Base-by-base conservation (phyloP, 83 land plant species). In the Isoetes engelmannii region DNA sequence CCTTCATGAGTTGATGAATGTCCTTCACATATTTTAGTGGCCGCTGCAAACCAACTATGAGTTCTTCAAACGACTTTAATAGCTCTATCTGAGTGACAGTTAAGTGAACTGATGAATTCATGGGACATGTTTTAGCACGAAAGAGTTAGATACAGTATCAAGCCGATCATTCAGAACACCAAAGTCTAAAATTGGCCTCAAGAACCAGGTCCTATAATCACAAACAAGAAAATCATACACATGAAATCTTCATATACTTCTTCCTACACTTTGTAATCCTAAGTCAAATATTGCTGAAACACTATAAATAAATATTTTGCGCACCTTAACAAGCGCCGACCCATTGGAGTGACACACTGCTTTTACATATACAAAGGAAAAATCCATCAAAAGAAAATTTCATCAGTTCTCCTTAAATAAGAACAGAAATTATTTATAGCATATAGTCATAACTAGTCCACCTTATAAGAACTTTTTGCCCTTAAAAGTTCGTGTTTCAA, bases 271-370 rank as follows among this genome's bases (percentile, higher is more conserved):
- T 51, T 55, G 19, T 8, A 17, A 68, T 64, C 37, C 10, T 12
- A 58, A 70, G 17, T 60, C 4, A 15, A 13, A 57, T 13, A 42
- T 7, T 48, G 12, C 54, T 51, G 54, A 51, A 12, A 68, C 3
- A 68, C 65, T 49, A 6, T 3, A 4, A 9, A 5, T 10, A 10
- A 48, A 19, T 9, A 8, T 21, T 57, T 45, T 47, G 43, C 28
- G 67, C 77, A 91, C 99, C 99, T 91, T 58, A 95, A 60, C 4
- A 95, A 82, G 61, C 85, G 92, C 58, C 87, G 83, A 1, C 99
- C 99, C 84, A 89, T 81, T 49, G 84, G 87, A 47, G 99, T 91
- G 6, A 90, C 92, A 82, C 99, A 95, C 99, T 95, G 85, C 54
- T 28, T 28, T 28, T 28, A 28, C 37, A 28, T 28, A 28, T 28